These are phyloP conservation scores for Phytopythium chamaehyphon DNA, from an alignment of 352 stramenopile genomes.

Conservation along the genomic window DNA sequence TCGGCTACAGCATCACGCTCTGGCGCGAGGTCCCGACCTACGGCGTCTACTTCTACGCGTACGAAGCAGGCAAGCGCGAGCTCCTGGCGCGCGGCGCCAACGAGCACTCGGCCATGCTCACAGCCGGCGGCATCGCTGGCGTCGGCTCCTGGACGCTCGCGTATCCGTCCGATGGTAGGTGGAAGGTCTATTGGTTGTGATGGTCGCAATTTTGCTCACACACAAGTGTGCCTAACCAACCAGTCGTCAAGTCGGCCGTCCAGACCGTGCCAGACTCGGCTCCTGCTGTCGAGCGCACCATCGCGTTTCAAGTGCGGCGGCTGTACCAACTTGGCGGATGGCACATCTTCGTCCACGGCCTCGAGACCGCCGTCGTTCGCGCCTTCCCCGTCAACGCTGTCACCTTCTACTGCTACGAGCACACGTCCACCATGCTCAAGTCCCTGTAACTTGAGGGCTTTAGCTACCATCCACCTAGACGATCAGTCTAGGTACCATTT, in stretches of 20 bases:
- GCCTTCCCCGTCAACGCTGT: constrained; percentile 85
- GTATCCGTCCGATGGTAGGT: constrained; percentile 76
- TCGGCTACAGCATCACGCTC: constrained; percentile 71
- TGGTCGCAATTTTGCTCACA: not conserved
- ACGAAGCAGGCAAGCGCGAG: constrained; percentile 73
- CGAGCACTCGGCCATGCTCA: constrained; percentile 71
- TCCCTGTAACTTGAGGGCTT: too few species aligned
- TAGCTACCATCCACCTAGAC: not conserved
- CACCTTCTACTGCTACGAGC: constrained; percentile 86
- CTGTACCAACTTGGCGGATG: constrained; percentile 64
- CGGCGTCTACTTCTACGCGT: constrained; percentile 80
- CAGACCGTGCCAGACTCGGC: constrained; percentile 68
- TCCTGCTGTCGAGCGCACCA: constrained; percentile 53
- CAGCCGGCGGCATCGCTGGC: constrained; percentile 68
- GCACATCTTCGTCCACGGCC: constrained; percentile 72
- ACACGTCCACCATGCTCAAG: constrained; percentile 67
- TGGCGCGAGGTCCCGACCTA: constrained; percentile 80
- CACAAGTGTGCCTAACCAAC: not conserved
- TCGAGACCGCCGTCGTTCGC: constrained; percentile 72
- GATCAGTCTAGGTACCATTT: not conserved
- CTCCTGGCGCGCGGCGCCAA: constrained; percentile 58
- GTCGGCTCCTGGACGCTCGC: constrained; percentile 79
- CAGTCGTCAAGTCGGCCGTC: constrained; percentile 85
- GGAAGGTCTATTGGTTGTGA: not conserved
- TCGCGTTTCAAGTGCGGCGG: constrained; percentile 60